Evolutionary conservation across 768 basidiomycete species (phyloP).

Genomic region (Suillus variegatus): DNA sequence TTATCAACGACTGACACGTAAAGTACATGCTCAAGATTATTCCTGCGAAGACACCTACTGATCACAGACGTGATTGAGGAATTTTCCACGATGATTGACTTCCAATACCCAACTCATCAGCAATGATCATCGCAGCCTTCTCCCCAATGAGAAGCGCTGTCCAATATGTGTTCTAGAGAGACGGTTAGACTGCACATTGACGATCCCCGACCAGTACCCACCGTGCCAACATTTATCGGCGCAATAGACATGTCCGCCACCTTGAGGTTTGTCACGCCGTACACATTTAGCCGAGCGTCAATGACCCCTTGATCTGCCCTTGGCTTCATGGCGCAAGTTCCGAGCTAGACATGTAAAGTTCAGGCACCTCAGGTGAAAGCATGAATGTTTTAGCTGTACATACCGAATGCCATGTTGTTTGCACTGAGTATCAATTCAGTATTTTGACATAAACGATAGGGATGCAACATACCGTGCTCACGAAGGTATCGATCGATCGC

Average conservation of each 20-base stretch:
- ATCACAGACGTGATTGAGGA: background rate
- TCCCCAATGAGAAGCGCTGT: conserved; percentile 48
- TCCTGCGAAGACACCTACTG: background rate
- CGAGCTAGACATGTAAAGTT: conserved; percentile 42
- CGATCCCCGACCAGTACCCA: conserved; percentile 7
- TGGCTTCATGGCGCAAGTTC: conserved; percentile 70
- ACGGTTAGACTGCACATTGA: background rate
- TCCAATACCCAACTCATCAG: conserved; percentile 44
- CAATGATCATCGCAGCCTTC: conserved; percentile 58
- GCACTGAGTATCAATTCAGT: conserved; percentile 26
- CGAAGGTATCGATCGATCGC: conserved; percentile 33
- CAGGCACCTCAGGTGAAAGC: conserved; percentile 12
- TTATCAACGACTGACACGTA: background rate
- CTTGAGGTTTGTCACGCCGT: conserved; percentile 58
- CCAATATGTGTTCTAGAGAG: conserved; percentile 38
- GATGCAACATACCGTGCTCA: conserved; percentile 16
- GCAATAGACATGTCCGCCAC: conserved; percentile 52
- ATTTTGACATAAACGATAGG: background rate
- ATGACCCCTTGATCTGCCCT: conserved; percentile 60
- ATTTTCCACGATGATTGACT: background rate
- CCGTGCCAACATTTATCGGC: conserved; percentile 35
- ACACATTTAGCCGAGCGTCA: conserved; percentile 59
- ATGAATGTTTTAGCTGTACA: conserved; percentile 3
- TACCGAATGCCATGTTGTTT: conserved; percentile 50
- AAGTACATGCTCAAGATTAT: background rate